A percentile compares a stretch with the other conserved stretches of the same genome.
Evolutionary conservation across 768 basidiomycete genomes (phyloP).

Genomic region (Macrocybe gigantea): DNA sequence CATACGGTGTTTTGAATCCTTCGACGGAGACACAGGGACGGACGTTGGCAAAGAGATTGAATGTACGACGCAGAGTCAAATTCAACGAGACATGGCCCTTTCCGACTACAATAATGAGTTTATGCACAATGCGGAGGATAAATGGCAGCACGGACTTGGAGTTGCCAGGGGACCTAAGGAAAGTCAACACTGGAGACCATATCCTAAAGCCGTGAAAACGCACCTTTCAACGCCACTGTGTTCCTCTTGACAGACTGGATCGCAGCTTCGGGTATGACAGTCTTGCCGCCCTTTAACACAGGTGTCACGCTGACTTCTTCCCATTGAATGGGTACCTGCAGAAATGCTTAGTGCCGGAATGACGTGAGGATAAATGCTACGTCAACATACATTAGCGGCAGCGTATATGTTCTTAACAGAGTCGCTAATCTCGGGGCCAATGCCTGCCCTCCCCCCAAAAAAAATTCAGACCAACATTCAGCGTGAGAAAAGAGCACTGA

Average conservation of each 20-base stretch:
- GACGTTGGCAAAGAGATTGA: conserved; percentile 98
- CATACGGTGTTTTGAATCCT: conserved; percentile 97
- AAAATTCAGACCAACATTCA: conserved; percentile 7
- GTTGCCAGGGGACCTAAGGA: conserved; percentile 86
- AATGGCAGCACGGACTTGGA: conserved; percentile 62
- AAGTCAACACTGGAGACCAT: neutral
- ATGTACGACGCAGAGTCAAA: conserved; percentile 92
- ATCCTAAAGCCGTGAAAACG: conserved; percentile 9
- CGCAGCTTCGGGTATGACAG: conserved; percentile 89
- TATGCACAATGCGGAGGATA: neutral
- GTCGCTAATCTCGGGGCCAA: conserved; percentile 98
- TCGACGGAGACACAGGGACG: conserved; percentile 93
- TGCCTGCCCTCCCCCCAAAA: conserved; percentile 47
- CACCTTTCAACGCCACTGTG: conserved; percentile 96
- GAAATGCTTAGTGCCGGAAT: neutral
- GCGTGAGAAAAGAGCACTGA: conserved; percentile 26
- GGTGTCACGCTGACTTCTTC: conserved; percentile 98
- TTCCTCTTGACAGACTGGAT: conserved; percentile 93
- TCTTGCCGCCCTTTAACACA: conserved; percentile 90
- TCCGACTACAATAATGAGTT: conserved; percentile 55
- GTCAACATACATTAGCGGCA: conserved; percentile 64
- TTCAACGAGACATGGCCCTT: conserved; percentile 99
- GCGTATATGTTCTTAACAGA: conserved; percentile 91
- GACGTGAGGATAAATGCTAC: neutral
- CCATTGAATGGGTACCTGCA: conserved; percentile 95